These are phyloP conservation scores for Grosmannia serpens DNA, from an alignment of 2,329 filamentous ascomycete genomes.

Conservation along the genomic window DNA sequence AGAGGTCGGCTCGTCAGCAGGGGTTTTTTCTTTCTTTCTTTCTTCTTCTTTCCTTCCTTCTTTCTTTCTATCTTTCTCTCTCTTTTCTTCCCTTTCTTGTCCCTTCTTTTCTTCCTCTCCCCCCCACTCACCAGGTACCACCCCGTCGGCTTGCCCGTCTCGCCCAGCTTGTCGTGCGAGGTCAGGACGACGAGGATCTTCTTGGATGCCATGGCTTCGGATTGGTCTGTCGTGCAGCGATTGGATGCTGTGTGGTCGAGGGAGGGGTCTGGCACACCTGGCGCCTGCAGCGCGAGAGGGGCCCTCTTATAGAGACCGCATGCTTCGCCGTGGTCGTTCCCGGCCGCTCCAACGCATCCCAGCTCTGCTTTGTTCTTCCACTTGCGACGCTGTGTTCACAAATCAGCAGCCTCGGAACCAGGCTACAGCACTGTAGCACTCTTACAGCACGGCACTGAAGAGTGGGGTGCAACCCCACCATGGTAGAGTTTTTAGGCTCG, in stretches of 20 bases:
- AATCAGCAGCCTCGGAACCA: neutral
- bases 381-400: neutral
- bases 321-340: neutral
- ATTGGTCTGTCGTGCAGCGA: neutral
- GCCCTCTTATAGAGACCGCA: too few relatives aligned
- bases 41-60: too few relatives aligned
- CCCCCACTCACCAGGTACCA: conserved; percentile 50
- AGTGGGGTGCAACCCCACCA: too few relatives aligned
- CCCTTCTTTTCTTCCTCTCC: too few relatives aligned
- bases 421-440: neutral
- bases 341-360: neutral
- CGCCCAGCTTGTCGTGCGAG: conserved; percentile 41
- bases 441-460: too few relatives aligned
- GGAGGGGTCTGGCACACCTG: too few relatives aligned
- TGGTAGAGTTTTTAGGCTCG: too few relatives aligned
- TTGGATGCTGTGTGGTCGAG: neutral
- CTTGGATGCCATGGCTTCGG: conserved; percentile 34
- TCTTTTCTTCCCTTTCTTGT: too few relatives aligned
- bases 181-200: conserved; percentile 58
- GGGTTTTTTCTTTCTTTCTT: too few relatives aligned
- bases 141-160: conserved; percentile 46
- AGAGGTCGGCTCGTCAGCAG: too few relatives aligned
- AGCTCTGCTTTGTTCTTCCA: neutral
- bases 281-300: too few relatives aligned
- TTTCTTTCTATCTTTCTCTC: too few relatives aligned